Evolutionary conservation across 371 early-diverging fungal genomes (phyloP).

Genomic region (Actinomortierella ambigua): DNA sequence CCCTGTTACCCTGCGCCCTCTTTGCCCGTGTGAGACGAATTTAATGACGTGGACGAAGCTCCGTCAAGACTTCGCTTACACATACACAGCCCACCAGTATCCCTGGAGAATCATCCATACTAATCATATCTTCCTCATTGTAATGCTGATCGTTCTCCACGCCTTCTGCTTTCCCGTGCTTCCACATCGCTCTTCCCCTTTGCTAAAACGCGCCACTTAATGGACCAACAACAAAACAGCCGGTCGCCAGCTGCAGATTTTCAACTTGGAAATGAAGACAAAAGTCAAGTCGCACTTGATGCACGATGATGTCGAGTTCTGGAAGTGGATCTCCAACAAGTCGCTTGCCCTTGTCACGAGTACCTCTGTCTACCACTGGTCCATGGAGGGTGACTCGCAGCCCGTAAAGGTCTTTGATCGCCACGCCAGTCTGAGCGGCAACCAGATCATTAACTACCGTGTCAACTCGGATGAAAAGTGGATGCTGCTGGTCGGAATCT

Average conservation of each 20-base stretch:
- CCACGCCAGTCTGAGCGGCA: slow-evolving; percentile 78
- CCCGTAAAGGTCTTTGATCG: slow-evolving; percentile 95
- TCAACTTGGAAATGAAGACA: slow-evolving; percentile 93
- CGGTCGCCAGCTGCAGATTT: slow-evolving; percentile 91
- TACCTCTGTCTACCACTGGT: slow-evolving; percentile 94
- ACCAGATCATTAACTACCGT: slow-evolving; percentile 96
- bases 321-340: slow-evolving; percentile 93
- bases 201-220: too few relatives aligned
- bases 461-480: slow-evolving; percentile 91
- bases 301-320: slow-evolving; percentile 94
- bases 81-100: too few relatives aligned
- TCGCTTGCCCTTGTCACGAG: slow-evolving; percentile 94
- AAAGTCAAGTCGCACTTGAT: slow-evolving; percentile 93
- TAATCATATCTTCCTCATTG: neutral
- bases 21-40: neutral
- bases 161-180: neutral
- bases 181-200: neutral
- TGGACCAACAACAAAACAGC: slow-evolving; percentile 56
- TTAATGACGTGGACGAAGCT: too few relatives aligned
- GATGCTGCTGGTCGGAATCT: slow-evolving; percentile 94
- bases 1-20: neutral
- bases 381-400: slow-evolving; percentile 87
- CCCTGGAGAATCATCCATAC: neutral
- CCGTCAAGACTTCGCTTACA: too few relatives aligned
- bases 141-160: neutral